A percentile compares a stretch with the other conserved stretches of the same genome.
phyloP scores from a whole-genome alignment of 1,284 basidiomycete genomes.

The Flammula alnicola region DNA sequence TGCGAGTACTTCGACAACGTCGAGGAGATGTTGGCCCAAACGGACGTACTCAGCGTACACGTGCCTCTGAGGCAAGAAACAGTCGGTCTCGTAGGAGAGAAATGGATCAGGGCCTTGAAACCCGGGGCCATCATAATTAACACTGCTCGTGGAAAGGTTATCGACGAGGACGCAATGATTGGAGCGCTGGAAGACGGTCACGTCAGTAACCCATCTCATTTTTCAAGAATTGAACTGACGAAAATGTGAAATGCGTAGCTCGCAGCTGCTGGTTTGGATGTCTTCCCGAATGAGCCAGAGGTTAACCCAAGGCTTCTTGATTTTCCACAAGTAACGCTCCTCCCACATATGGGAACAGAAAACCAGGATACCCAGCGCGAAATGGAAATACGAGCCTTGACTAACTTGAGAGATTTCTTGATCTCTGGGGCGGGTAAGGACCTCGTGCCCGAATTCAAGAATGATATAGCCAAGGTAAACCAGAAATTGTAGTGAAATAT shows the following conservation, averaged over 20 bases:
- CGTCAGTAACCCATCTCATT: conserved; percentile 46
- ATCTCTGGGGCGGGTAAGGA: conserved; percentile 66
- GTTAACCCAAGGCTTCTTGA: conserved; percentile 82
- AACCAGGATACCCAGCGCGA: conserved; percentile 80
- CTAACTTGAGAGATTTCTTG: conserved; percentile 73
- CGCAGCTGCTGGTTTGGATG: conserved; percentile 85
- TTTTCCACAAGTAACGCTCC: conserved; percentile 81
- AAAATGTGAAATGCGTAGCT: conserved; percentile 54
- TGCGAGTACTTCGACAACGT: conserved; percentile 76
- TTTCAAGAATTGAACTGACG: conserved; percentile 6
- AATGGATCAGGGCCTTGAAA: conserved; percentile 82
- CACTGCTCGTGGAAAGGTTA: conserved; percentile 88
- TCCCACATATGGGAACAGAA: conserved; percentile 92
- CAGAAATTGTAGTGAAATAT: conserved; percentile 34
- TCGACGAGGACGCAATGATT: conserved; percentile 88
- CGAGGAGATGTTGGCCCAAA: conserved; percentile 72
- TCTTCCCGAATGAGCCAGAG: conserved; percentile 87
- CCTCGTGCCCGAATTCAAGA: conserved; percentile 64
- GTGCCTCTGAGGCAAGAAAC: conserved; percentile 78
- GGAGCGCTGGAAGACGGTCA: conserved; percentile 85
- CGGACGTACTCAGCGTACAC: conserved; percentile 85
- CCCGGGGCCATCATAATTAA: conserved; percentile 84
- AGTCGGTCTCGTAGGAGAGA: conserved; percentile 75
- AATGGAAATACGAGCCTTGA: conserved; percentile 82
- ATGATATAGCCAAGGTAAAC: conserved; percentile 31